phyloP scores from a whole-genome alignment of 2,329 filamentous ascomycete species.

The Pestalotiopsis sp. region DNA sequence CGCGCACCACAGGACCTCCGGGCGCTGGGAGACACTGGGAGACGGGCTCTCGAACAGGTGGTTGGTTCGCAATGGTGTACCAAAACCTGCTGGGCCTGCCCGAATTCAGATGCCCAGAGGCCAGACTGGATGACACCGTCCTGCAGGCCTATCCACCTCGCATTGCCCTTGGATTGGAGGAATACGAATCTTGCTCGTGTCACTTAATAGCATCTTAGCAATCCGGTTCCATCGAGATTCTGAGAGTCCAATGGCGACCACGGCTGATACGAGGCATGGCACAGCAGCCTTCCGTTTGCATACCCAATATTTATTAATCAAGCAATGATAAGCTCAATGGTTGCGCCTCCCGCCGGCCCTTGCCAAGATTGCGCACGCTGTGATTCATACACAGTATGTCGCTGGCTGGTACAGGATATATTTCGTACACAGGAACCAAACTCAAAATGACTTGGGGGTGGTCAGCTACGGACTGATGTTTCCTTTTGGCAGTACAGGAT shows the following conservation, averaged over 20 bases:
- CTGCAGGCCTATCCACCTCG: background rate
- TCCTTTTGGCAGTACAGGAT: background rate
- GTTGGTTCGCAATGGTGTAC: background rate
- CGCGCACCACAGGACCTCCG: background rate
- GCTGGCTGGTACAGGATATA: background rate
- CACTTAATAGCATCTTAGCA: background rate
- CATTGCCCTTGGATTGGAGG: slow-evolving; percentile 5
- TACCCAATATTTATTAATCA: background rate
- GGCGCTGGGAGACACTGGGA: background rate
- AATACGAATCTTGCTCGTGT: slow-evolving; percentile 11
- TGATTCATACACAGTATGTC: too few relatives aligned
- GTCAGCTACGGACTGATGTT: background rate
- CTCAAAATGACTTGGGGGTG: background rate
- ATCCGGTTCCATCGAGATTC: background rate
- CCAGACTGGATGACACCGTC: background rate
- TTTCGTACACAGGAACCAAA: background rate
- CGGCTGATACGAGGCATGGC: slow-evolving; percentile 3
- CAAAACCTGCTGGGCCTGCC: background rate
- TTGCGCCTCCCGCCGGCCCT: background rate
- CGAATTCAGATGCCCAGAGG: background rate
- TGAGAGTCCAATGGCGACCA: background rate
- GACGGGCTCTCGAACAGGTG: background rate
- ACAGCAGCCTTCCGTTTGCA: background rate
- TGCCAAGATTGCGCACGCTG: background rate
- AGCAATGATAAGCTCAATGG: background rate